Conservation (phyloP, 805 yeast species). For the Lipomyces sp. region DNA sequence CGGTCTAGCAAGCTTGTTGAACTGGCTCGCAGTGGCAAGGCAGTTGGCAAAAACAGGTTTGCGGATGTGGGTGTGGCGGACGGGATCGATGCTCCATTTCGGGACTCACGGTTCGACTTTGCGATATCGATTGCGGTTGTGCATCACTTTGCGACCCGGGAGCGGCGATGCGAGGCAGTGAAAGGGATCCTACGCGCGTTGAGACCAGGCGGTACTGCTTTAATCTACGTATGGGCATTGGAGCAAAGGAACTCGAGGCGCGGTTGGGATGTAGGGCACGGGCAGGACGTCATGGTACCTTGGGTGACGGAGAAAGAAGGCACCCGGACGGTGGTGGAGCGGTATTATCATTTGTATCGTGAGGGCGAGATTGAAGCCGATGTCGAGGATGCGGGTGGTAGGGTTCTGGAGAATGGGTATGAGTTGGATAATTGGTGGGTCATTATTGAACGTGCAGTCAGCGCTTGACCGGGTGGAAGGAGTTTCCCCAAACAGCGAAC, state of each 20-base stretch:
- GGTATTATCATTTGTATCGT: conserved; percentile 86
- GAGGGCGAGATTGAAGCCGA: conserved; percentile 82
- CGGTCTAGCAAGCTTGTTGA: conserved; percentile 39
- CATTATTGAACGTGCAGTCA: not conserved
- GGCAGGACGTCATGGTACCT: conserved; percentile 92
- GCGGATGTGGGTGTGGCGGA: conserved; percentile 78
- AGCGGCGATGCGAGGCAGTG: conserved; percentile 78
- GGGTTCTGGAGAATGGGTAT: conserved; percentile 72
- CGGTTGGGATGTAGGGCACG: conserved; percentile 90
- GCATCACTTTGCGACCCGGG: conserved; percentile 89
- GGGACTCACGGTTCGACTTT: conserved; percentile 63
- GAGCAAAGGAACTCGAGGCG: conserved; percentile 88
- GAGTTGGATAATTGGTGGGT: conserved; percentile 96
- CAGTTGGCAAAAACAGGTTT: conserved; percentile 41
- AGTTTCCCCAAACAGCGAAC: too few relatives aligned
- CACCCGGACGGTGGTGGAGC: conserved; percentile 54
- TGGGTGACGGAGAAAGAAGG: conserved; percentile 66
- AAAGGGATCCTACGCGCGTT: conserved; percentile 66
- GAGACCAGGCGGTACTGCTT: conserved; percentile 63
- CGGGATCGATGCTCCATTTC: conserved; percentile 70
- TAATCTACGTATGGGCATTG: conserved; percentile 95
- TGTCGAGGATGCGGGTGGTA: conserved; percentile 71
- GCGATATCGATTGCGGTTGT: conserved; percentile 95
- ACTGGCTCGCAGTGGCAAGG: conserved; percentile 21
- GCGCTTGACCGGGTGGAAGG: too few relatives aligned